Conservation (phyloP, 2,329 filamentous ascomycete species). For the Penicillium hesseltinei region DNA sequence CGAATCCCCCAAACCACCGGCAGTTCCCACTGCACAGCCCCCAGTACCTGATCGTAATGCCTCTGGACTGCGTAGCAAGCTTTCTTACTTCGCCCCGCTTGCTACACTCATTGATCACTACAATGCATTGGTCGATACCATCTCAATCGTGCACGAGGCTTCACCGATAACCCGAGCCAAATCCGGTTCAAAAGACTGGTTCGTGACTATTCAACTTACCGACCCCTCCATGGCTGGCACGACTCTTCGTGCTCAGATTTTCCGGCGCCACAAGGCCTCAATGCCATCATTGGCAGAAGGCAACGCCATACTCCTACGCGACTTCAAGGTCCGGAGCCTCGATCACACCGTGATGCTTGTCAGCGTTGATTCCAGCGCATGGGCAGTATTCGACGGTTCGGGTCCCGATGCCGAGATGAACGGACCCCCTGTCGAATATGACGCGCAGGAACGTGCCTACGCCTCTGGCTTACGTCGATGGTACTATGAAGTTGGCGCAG, state of each 20-base stretch:
- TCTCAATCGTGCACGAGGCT: slow-evolving; percentile 41
- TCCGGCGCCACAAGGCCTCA: slow-evolving; percentile 39
- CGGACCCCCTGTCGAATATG: slow-evolving; percentile 43
- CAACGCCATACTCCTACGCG: slow-evolving; percentile 45
- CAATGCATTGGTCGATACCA: slow-evolving; percentile 40
- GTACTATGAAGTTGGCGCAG: slow-evolving; percentile 40
- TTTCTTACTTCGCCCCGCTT: slow-evolving; percentile 46
- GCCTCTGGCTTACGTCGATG: slow-evolving; percentile 40
- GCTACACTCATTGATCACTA: slow-evolving; percentile 45
- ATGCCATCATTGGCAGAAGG: slow-evolving; percentile 41
- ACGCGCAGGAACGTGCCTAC: slow-evolving; percentile 37
- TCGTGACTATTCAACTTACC: slow-evolving; percentile 43
- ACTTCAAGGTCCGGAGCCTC: slow-evolving; percentile 46
- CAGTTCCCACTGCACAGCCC: slow-evolving; percentile 4
- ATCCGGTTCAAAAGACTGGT: slow-evolving; percentile 42
- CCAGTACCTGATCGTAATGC: slow-evolving; percentile 26
- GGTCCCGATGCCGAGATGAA: slow-evolving; percentile 31
- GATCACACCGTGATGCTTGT: slow-evolving; percentile 42
- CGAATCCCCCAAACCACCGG: not conserved
- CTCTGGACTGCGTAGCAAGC: slow-evolving; percentile 40
- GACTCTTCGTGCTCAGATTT: slow-evolving; percentile 42
- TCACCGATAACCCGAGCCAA: slow-evolving; percentile 34
- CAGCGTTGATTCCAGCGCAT: slow-evolving; percentile 45
- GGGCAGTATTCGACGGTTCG: slow-evolving; percentile 45
- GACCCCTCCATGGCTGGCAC: slow-evolving; percentile 45